Evolutionary conservation across 2,329 filamentous ascomycete genomes (phyloP).

Genomic region (Neofusicoccum sp.): DNA sequence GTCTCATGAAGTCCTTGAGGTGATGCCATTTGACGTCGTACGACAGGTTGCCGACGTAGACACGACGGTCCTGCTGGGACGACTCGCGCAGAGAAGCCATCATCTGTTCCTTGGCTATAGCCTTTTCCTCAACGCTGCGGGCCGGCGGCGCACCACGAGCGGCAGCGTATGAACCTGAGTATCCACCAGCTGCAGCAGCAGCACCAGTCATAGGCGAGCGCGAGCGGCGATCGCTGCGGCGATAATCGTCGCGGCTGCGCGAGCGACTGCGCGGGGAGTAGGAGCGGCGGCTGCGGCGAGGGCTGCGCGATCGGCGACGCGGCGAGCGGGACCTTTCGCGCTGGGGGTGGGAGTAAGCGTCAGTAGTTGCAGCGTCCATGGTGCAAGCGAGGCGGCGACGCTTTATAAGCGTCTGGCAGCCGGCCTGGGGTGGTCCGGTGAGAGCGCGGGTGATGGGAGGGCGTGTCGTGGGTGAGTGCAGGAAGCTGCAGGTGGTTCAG

Average conservation of each 20-base stretch:
- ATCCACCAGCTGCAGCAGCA: slow-evolving; percentile 66
- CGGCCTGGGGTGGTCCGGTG: slow-evolving; percentile 11
- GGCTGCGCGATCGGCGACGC: slow-evolving; percentile 57
- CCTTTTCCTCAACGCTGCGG: slow-evolving; percentile 80
- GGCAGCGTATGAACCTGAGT: slow-evolving; percentile 56
- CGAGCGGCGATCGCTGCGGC: slow-evolving; percentile 54
- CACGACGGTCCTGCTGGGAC: slow-evolving; percentile 96
- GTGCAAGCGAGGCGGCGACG: slow-evolving; percentile 6
- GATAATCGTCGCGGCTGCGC: slow-evolving; percentile 65
- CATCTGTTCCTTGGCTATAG: slow-evolving; percentile 86
- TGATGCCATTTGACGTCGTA: slow-evolving; percentile 99
- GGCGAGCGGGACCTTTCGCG: slow-evolving; percentile 81
- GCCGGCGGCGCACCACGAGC: slow-evolving; percentile 46
- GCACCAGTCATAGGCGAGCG: slow-evolving; percentile 83
- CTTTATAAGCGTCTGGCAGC: slow-evolving; percentile 15
- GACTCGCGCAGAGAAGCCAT: slow-evolving; percentile 91
- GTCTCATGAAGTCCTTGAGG: slow-evolving; percentile 99
- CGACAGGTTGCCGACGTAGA: slow-evolving; percentile 98
- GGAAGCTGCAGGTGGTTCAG: slow-evolving; percentile 17
- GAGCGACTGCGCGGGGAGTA: slow-evolving; percentile 68
- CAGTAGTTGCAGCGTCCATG: slow-evolving; percentile 17
- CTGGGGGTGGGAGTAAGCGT: slow-evolving; percentile 45
- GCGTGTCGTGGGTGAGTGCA: slow-evolving; percentile 13
- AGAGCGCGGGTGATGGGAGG: slow-evolving; percentile 8
- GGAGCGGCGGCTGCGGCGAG: slow-evolving; percentile 56